phyloP scores from a whole-genome alignment of 345 rosid species.

The Arabis alpina region DNA sequence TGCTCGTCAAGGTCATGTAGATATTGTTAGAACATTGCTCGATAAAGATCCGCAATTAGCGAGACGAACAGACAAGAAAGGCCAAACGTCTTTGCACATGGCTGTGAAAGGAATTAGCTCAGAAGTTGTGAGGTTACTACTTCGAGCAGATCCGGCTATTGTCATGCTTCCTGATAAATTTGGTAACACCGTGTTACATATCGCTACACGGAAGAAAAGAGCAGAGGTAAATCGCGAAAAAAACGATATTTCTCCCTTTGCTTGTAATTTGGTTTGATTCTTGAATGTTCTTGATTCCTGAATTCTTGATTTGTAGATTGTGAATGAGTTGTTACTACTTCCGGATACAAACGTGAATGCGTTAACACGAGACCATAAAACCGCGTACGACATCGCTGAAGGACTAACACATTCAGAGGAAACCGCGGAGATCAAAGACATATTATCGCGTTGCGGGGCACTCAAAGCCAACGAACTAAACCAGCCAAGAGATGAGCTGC shows the following conservation, averaged over 20 bases:
- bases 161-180: conserved; percentile 89
- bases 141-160: conserved; percentile 70
- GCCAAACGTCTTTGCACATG: conserved; percentile 95
- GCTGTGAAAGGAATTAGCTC: conserved; percentile 88
- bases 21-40: conserved; percentile 71
- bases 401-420: conserved; percentile 81
- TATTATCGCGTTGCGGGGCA: conserved; percentile 67
- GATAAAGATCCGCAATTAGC: conserved; percentile 74
- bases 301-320: conserved; percentile 50
- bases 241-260: neutral
- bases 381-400: conserved; percentile 86
- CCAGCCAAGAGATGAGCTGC: conserved; percentile 80
- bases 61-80: conserved; percentile 86
- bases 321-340: conserved; percentile 63
- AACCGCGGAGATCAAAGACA: conserved; percentile 60
- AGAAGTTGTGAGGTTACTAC: conserved; percentile 71
- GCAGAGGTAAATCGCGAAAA: conserved; percentile 57
- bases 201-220: conserved; percentile 89
- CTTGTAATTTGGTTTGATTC: neutral
- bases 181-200: conserved; percentile 79
- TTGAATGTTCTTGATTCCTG: conserved; percentile 3
- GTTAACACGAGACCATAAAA: conserved; percentile 75
- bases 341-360: conserved; percentile 80
- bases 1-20: conserved; percentile 89
- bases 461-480: conserved; percentile 75